Evolutionary conservation across 345 rosid genomes (phyloP).

Genomic region (Leavenworthia alabamica): DNA sequence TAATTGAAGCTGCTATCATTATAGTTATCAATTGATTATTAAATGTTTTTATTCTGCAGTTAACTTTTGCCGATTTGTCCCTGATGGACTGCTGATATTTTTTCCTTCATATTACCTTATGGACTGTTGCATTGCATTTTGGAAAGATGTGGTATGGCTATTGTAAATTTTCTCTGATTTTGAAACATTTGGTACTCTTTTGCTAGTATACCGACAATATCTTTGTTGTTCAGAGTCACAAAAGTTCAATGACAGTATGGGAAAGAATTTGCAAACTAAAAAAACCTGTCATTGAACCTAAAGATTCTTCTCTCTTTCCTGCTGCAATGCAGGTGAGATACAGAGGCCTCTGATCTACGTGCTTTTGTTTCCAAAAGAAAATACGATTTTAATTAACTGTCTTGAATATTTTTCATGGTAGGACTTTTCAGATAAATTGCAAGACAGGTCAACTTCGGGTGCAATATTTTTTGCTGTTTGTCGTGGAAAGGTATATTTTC

Average conservation of each 20-base stretch:
- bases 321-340: slow-evolving; percentile 64
- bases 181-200: slow-evolving; percentile 16
- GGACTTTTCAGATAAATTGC: slow-evolving; percentile 83
- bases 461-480: slow-evolving; percentile 96
- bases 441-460: slow-evolving; percentile 65
- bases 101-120: slow-evolving; percentile 92
- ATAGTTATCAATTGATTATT: neutral
- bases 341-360: slow-evolving; percentile 2
- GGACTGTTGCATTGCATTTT: slow-evolving; percentile 74
- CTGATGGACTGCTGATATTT: slow-evolving; percentile 90
- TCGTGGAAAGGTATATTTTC: slow-evolving; percentile 80
- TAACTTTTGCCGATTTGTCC: slow-evolving; percentile 87
- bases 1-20: neutral
- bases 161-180: slow-evolving; percentile 12
- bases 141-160: slow-evolving; percentile 72
- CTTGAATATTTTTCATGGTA: slow-evolving; percentile 27
- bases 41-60: slow-evolving; percentile 43
- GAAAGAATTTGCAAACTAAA: slow-evolving; percentile 92
- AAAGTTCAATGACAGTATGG: slow-evolving; percentile 70
- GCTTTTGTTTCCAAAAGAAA: slow-evolving; percentile 2
- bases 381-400: slow-evolving; percentile 6
- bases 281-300: slow-evolving; percentile 91
- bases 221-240: slow-evolving; percentile 40
- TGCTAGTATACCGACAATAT: slow-evolving; percentile 2
- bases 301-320: slow-evolving; percentile 73